Evolutionary conservation across 805 yeast species (phyloP), one percentile per base, ranked within the genome.

Genomic region (Metschnikowia anglica): DNA sequence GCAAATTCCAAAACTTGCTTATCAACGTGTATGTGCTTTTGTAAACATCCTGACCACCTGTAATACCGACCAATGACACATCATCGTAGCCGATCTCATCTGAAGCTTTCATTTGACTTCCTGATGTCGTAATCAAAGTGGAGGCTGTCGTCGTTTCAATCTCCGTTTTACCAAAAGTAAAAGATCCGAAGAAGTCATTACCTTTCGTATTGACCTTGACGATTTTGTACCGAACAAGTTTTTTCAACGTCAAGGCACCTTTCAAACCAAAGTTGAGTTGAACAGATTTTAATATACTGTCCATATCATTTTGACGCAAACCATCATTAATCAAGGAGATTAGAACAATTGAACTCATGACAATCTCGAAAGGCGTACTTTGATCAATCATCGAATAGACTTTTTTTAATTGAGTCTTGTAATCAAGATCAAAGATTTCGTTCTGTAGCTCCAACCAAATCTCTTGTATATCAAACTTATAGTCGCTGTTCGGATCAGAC

Each of bases 251-350:
- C 3, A 73, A 49, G 1, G 79, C 54, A 33, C 76, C 70, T 37
- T 72, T 61, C 39, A 81, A 68, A 0, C 97, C 97, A 59, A 76
- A 88, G 31, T 77, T 73, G 40, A 79, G 81, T 3, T 80, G 59
- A 2, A 88, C 59, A 44, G 79, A 85, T 11, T 66, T 69, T 37
- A 78, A 75, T 13, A 90, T 56, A 4, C 55, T 52, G 3, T 74
- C 79, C 50, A 75, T 74, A 49, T 88, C 95, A 43, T 72, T 77
- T 32, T 78, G 84, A 36, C 76, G 72, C 13, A 90, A 60, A 0
- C 97, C 97, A 39, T 77, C 79, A 46, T 81, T 78, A 10, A 81
- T 75, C 4, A 84, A 62, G 2, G 87, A 75, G 0, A 85, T 74
- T 16, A 88, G 53, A 5, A 82, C 68, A 2, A 84, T 46, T 3